Evolutionary conservation across 139 green algal genomes (phyloP), one percentile per base, ranked within the genome.

Genomic region (Chlorella sorokiniana): DNA sequence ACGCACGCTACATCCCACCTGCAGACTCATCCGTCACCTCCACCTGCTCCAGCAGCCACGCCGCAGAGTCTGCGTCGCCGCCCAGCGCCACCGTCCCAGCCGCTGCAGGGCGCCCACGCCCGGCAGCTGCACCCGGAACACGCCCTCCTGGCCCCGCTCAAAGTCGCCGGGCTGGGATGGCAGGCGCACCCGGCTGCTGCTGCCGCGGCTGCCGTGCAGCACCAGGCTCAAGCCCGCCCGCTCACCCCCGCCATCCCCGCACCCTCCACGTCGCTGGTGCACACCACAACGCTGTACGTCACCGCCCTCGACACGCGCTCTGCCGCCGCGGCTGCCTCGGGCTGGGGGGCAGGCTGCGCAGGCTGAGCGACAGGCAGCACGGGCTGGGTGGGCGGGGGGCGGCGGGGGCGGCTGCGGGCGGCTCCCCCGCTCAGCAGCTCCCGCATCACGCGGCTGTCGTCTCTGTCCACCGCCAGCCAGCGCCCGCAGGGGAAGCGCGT

Each of bases 41-140:
- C 20, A 92, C 84, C 56, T 88, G 89, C 61, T 92, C 75, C 76
- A 93, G 78, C 62, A 93, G 86, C 91, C 92, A 96, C 27, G 59
- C 86, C 2, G 87, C 40, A 2, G 77, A 73, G 16, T 85, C 20
- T 0, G 82, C 85, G 1, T 22, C 84, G 68, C 80, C 78, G 63
- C 93, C 88, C 81, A 96, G 90, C 1, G 88, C 88, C 29, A 96
- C 86, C 0, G 79, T 84, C n/a, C n/a, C 68, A 96, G 78, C 44
- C 80, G 76, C 5, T 83, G 73, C 41, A 94, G 41, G 42, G 75
- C 38, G 11, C 92, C 92, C 42, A 95, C 84, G 59, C 84, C 31
- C 1, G 90, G 85, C 65, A 94, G 81, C 48, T 89, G 51, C 62
- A 95, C 81, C 82, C 87, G 85, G 82, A 95, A 95, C 9, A 71